These are phyloP conservation scores for Hirschfeldia incana DNA, from an alignment of 345 rosid genomes.

Conservation along the genomic window DNA sequence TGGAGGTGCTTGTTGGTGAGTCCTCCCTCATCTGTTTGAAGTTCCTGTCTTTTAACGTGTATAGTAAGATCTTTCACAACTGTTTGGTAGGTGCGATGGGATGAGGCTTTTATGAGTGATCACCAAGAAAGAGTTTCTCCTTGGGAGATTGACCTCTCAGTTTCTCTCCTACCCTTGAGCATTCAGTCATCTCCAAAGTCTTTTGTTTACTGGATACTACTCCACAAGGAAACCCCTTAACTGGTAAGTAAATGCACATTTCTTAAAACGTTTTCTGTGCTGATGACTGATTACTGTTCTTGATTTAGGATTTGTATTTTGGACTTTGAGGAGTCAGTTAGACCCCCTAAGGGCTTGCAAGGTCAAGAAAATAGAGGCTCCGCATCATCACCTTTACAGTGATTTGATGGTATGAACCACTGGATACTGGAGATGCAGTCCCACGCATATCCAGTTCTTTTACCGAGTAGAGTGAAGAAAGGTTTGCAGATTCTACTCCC, in stretches of 20 bases:
- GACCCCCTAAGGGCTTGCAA: slow-evolving; percentile 99
- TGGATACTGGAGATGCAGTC: slow-evolving; percentile 57
- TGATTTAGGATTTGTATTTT: slow-evolving; percentile 49
- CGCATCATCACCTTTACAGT: slow-evolving; percentile 58
- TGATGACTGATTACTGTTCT: slow-evolving; percentile 30
- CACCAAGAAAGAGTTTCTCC: slow-evolving; percentile 80
- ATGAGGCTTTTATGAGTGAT: slow-evolving; percentile 55
- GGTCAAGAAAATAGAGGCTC: slow-evolving; percentile 98
- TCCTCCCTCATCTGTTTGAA: slow-evolving; percentile 12
- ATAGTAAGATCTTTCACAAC: neutral
- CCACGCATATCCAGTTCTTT: slow-evolving; percentile 50
- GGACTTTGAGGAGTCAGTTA: slow-evolving; percentile 84
- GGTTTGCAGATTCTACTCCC: slow-evolving; percentile 36
- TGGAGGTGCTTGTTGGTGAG: slow-evolving; percentile 90
- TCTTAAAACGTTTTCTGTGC: neutral
- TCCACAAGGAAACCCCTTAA: slow-evolving; percentile 52
- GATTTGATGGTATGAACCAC: slow-evolving; percentile 58
- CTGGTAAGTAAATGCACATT: slow-evolving; percentile 41
- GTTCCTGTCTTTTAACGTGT: neutral
- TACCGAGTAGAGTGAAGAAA: slow-evolving; percentile 43
- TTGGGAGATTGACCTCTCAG: slow-evolving; percentile 91
- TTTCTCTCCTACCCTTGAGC: slow-evolving; percentile 66
- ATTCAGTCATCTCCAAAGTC: slow-evolving; percentile 68
- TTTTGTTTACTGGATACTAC: slow-evolving; percentile 47
- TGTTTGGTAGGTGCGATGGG: slow-evolving; percentile 78